Evolutionary conservation across 257 asterid species (phyloP).

Genomic region (Henckelia pumila): DNA sequence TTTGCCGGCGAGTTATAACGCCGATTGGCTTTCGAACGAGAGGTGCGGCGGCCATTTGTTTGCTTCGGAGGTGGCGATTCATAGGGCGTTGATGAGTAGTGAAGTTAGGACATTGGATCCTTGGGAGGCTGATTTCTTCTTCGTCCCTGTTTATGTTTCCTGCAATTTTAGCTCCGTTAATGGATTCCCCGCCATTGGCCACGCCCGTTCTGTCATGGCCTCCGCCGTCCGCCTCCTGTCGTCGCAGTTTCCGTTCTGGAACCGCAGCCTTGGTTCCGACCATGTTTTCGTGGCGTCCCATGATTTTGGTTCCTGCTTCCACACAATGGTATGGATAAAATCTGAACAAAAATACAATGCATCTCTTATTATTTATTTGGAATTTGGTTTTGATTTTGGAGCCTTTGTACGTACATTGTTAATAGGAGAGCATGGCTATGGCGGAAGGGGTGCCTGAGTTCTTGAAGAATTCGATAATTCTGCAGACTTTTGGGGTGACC

Average conservation of each 20-base stretch:
- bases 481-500: slow-evolving; percentile 89
- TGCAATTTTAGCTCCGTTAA: slow-evolving; percentile 84
- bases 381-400: neutral
- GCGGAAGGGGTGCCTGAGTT: slow-evolving; percentile 63
- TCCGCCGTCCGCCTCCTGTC: slow-evolving; percentile 54
- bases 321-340: slow-evolving; percentile 45
- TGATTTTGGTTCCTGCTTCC: slow-evolving; percentile 75
- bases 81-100: slow-evolving; percentile 48
- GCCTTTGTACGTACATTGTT: neutral
- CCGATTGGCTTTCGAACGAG: slow-evolving; percentile 57
- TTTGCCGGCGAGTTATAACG: slow-evolving; percentile 63
- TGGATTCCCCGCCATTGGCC: slow-evolving; percentile 93
- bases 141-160: slow-evolving; percentile 83
- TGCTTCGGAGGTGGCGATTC: slow-evolving; percentile 90
- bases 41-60: slow-evolving; percentile 74
- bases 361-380: neutral
- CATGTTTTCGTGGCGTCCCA: slow-evolving; percentile 70
- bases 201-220: slow-evolving; percentile 64
- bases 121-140: slow-evolving; percentile 73
- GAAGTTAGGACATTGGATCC: slow-evolving; percentile 57
- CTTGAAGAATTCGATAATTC: slow-evolving; percentile 52
- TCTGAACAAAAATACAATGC: too few species aligned
- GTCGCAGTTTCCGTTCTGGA: slow-evolving; percentile 65
- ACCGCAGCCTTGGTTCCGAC: slow-evolving; percentile 77
- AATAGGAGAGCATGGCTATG: slow-evolving; percentile 63